These are phyloP conservation scores for Ustilago lituana DNA, from an alignment of 1,284 basidiomycete genomes.

Conservation along the genomic window DNA sequence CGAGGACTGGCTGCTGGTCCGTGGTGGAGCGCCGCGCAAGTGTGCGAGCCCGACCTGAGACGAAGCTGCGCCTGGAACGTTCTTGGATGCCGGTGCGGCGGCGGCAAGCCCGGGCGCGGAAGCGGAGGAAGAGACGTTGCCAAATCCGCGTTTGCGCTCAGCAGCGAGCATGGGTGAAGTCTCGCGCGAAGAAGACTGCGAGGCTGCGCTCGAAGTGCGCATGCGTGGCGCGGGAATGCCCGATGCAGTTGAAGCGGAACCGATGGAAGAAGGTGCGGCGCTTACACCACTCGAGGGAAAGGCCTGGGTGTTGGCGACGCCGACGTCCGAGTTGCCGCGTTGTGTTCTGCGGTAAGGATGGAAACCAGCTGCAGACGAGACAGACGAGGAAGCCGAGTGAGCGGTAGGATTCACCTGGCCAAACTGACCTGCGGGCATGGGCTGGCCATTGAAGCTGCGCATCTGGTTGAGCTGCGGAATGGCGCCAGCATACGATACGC, in stretches of 20 bases:
- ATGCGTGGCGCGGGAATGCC: conserved; percentile 21
- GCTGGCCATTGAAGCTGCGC: conserved; percentile 35
- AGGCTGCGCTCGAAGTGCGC: conserved; percentile 50
- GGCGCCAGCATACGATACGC: conserved; percentile 23
- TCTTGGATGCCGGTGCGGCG: conserved; percentile 9
- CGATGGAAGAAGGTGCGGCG: background rate
- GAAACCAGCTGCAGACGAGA: conserved; percentile 46
- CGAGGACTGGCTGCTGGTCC: conserved; percentile 44
- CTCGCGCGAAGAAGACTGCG: conserved; percentile 39
- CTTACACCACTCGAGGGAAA: conserved; percentile 22
- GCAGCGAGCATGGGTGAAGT: conserved; percentile 44
- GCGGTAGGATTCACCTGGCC: conserved; percentile 23
- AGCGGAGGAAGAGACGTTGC: conserved; percentile 12
- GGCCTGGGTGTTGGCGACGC: conserved; percentile 21
- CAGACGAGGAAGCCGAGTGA: conserved; percentile 43
- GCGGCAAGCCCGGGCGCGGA: conserved; percentile 24
- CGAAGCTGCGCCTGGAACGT: conserved; percentile 9
- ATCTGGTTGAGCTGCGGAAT: conserved; percentile 35
- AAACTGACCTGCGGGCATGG: conserved; percentile 19
- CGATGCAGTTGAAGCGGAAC: background rate
- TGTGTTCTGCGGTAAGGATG: conserved; percentile 59
- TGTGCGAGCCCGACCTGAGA: conserved; percentile 44
- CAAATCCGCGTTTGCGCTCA: conserved; percentile 36
- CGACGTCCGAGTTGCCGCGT: conserved; percentile 45
- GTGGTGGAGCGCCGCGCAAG: conserved; percentile 39